Evolutionary conservation across 2,329 filamentous ascomycete genomes (phyloP), one percentile per base, ranked within the genome.

Genomic region (Botrytis fragariae): DNA sequence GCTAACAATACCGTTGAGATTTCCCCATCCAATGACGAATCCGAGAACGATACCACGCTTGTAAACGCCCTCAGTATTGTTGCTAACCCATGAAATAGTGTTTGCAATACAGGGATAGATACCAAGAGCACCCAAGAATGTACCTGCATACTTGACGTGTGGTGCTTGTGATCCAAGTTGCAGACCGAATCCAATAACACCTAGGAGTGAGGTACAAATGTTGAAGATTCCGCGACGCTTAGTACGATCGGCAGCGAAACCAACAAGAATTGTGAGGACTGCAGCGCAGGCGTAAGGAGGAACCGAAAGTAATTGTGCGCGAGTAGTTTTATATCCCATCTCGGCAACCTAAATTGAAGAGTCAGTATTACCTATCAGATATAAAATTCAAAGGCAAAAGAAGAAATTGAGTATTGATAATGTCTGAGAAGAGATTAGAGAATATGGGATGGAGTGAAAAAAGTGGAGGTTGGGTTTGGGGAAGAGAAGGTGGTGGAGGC

Each of bases 1-100:
- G 69, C 74, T 77, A 25, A 77, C 72, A 54, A 78, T 67, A 61
- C 94, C 94, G 80, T 97, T 97, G 63, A 97, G 84, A 80, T 97
- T 97, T 39, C 95, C 94, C 92, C 93, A 97, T 39, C 92, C 94
- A 75, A 97, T 96, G 71, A 97, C 92, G 75, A 97, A 90, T 0
- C 94, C 94, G 2, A 97, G 84, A 0, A 93, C 93, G 29, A 97
- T 91, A 57, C 94, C 95, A 57, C 94, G 89, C 85, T 97, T 97
- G 83, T 97, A 97, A 4, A 95, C 92, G 29, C 94, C 92, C 82
- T 97, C 94, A 44, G 90, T 87, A 76, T 97, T 97, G 83, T 97
- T 97, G 71, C 91, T 90, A 35, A 92, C 86, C 95, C 94, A 97
- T 1, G 91, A 90, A 76, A 97, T 93, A 0, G 93, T 97, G 80